Evolutionary conservation across 2,329 filamentous ascomycete genomes (phyloP).

Genomic region (Fusarium udum): DNA sequence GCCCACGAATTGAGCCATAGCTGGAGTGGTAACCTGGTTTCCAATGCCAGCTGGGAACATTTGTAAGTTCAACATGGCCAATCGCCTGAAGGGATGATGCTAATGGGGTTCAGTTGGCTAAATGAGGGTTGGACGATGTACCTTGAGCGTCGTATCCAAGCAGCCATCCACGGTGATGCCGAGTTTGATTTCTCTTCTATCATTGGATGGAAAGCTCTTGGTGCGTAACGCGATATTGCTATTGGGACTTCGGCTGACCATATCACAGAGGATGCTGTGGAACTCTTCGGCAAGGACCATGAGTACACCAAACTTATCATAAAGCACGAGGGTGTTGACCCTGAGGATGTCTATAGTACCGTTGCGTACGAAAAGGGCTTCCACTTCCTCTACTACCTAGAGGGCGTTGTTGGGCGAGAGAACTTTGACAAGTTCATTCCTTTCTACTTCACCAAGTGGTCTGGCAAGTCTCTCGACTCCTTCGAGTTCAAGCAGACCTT

Average conservation of each 20-base stretch:
- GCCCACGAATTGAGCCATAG: conserved; percentile 82
- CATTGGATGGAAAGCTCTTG: conserved; percentile 91
- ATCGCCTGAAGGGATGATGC: not conserved
- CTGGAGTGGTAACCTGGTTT: conserved; percentile 90
- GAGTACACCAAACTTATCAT: conserved; percentile 93
- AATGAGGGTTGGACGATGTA: conserved; percentile 94
- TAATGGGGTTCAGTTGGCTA: conserved; percentile 61
- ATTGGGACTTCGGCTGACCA: conserved; percentile 11
- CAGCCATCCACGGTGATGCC: conserved; percentile 80
- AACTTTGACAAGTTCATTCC: conserved; percentile 96
- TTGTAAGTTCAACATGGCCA: conserved; percentile 59
- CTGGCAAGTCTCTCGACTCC: conserved; percentile 87
- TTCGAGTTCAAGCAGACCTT: conserved; percentile 94
- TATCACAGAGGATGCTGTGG: conserved; percentile 74
- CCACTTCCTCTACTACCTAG: conserved; percentile 90
- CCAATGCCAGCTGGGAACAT: conserved; percentile 83
- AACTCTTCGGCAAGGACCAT: conserved; percentile 82
- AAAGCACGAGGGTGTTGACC: conserved; percentile 88
- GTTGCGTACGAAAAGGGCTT: conserved; percentile 98
- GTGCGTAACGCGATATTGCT: conserved; percentile 48
- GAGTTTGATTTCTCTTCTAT: conserved; percentile 95
- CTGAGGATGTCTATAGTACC: conserved; percentile 93
- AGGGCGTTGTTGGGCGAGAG: conserved; percentile 83
- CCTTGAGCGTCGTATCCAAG: conserved; percentile 85
- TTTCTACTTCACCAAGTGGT: conserved; percentile 89